These are phyloP conservation scores for Mucor mucedo DNA, from an alignment of 371 early-diverging fungal species.

Conservation along the genomic window DNA sequence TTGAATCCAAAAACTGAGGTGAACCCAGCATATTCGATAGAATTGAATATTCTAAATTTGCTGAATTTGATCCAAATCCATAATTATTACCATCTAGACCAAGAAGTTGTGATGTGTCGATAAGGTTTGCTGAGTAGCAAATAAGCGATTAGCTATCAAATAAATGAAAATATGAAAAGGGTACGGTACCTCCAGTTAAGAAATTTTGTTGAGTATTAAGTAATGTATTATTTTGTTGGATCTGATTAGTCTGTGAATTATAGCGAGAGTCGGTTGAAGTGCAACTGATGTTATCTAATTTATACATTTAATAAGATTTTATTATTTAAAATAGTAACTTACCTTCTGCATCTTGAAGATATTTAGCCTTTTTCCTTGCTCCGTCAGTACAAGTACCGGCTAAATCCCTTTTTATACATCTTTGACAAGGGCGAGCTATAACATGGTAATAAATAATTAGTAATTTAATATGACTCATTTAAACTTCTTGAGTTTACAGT, in stretches of 20 bases:
- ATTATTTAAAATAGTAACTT: not conserved
- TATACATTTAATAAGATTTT: not conserved
- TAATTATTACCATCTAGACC: constrained; percentile 30
- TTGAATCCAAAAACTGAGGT: constrained; percentile 23
- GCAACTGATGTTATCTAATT: constrained; percentile 9
- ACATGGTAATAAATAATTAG: not conserved
- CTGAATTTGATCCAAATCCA: constrained; percentile 84
- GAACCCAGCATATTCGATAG: constrained; percentile 81
- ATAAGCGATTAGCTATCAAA: constrained; percentile 1
- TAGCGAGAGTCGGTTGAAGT: constrained; percentile 13
- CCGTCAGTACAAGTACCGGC: constrained; percentile 78
- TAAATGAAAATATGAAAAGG: not conserved
- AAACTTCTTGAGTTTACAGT: constrained; percentile 39
- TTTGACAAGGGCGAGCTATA: constrained; percentile 76
- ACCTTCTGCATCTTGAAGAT: constrained; percentile 64
- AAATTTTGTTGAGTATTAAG: constrained; percentile 12
- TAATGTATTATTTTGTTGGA: constrained; percentile 5
- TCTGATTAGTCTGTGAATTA: not conserved
- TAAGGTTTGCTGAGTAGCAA: constrained; percentile 19
- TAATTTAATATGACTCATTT: constrained; percentile 7
- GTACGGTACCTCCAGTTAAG: constrained; percentile 20
- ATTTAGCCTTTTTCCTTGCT: constrained; percentile 83
- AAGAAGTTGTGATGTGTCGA: constrained; percentile 9
- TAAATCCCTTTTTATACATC: constrained; percentile 78
- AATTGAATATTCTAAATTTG: constrained; percentile 87